Base-by-base conservation (phyloP, 257 asterid genomes). In the Orobanche coerulescens region DNA sequence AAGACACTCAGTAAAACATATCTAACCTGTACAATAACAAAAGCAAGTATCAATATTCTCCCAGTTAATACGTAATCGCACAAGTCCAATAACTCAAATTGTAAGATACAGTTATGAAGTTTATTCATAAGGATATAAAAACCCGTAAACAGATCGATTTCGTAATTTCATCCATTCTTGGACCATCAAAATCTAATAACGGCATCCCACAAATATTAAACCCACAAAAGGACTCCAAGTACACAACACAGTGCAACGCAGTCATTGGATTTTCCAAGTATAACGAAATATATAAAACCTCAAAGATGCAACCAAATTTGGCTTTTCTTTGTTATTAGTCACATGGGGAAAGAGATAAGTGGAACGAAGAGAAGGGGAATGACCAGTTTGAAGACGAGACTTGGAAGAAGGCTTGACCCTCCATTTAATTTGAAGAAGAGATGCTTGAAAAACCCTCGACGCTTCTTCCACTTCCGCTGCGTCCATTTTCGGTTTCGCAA, bases 321-420 rank as follows among this genome's bases (percentile, higher is more conserved):
- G 30, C 14, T 15, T 24, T 37, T 5, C 24, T 55, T n/a, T 42
- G 4, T 3, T 25, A 28, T 0, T 0, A 19, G 5, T 23, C 34
- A n/a, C 54, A 19, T 47, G n/a, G 36, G 36, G 7, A 30, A 6
- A 30, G 24, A 40, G 19, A 42, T 10, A 11, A 4, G 16, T 25
- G 61, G 57, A 34, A 62, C 2, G 0, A n/a, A 39, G 56, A 25
- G 33, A 36, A 48, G 23, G 40, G 50, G 58, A 42, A 34, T 34
- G 14, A 84, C 94, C 95, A 31, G 77, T 90, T 72, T 86, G 82
- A 25, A 90, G 93, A 67, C 97, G 95, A 68, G 68, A 79, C 72
- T 79, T 89, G 6, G 95, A 84, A 15, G 92, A 70, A 69, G 71
- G 56, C 71, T 73, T 84, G 61, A 89, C 87, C 71, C 84, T 80